These are phyloP conservation scores for Pezicula radicicola DNA, from an alignment of 2,329 filamentous ascomycete species.

Conservation along the genomic window DNA sequence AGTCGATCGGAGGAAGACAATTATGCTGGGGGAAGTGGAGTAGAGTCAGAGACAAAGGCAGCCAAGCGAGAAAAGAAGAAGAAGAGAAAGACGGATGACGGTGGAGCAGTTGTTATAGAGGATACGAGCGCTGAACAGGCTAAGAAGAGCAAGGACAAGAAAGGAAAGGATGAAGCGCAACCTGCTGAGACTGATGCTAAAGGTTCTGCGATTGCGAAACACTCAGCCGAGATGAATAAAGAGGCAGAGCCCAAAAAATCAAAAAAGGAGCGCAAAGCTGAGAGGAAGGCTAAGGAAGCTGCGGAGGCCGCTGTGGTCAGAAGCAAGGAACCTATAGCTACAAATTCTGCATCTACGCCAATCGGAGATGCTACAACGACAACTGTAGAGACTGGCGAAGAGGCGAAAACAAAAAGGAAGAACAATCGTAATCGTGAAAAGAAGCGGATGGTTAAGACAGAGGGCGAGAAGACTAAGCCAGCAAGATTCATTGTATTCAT, in stretches of 20 bases:
- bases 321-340: slow-evolving; percentile 1
- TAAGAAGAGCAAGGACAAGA: slow-evolving; percentile 13
- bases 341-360: not conserved
- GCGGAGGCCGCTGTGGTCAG: not conserved
- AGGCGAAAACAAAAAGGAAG: slow-evolving; percentile 29
- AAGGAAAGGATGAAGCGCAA: slow-evolving; percentile 7
- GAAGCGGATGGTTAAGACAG: slow-evolving; percentile 21
- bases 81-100: slow-evolving; percentile 12
- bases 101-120: slow-evolving; percentile 7
- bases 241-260: slow-evolving; percentile 27
- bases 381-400: slow-evolving; percentile 13
- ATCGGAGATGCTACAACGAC: slow-evolving; percentile 15
- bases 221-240: slow-evolving; percentile 11
- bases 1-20: slow-evolving; percentile 15
- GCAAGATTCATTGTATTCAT: slow-evolving; percentile 76
- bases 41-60: slow-evolving; percentile 6
- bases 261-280: slow-evolving; percentile 32
- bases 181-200: slow-evolving; percentile 3
- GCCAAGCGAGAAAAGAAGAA: slow-evolving; percentile 15
- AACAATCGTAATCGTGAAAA: slow-evolving; percentile 33
- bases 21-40: not conserved
- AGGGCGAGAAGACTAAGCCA: slow-evolving; percentile 14
- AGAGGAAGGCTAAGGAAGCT: slow-evolving; percentile 23
- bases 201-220: not conserved
- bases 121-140: slow-evolving; percentile 4